Evolutionary conservation across 805 yeast genomes (phyloP).

Genomic region (Ogataea ganodermae): DNA sequence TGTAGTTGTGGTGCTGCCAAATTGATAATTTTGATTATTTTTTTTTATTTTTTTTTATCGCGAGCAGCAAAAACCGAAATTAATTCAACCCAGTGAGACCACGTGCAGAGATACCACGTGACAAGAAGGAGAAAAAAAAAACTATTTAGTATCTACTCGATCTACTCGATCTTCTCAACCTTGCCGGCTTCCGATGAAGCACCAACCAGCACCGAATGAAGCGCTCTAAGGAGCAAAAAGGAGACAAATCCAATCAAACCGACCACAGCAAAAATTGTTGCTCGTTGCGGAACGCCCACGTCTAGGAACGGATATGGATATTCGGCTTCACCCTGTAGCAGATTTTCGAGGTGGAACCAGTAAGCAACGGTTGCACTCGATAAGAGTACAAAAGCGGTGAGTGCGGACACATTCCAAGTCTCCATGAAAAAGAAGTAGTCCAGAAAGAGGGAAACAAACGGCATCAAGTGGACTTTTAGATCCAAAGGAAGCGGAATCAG

Average conservation of each 20-base stretch:
- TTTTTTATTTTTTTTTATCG: neutral
- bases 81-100: neutral
- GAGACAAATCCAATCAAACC: slow-evolving; percentile 38
- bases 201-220: too few relatives aligned
- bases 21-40: neutral
- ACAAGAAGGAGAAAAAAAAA: too few relatives aligned
- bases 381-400: slow-evolving; percentile 43
- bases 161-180: neutral
- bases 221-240: slow-evolving; percentile 26
- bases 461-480: slow-evolving; percentile 60
- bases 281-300: slow-evolving; percentile 46
- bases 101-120: neutral
- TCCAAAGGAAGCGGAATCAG: slow-evolving; percentile 54
- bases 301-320: slow-evolving; percentile 74
- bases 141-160: too few relatives aligned
- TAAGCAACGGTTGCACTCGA: slow-evolving; percentile 46
- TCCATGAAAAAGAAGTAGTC: slow-evolving; percentile 60
- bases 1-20: too few relatives aligned
- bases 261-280: slow-evolving; percentile 50
- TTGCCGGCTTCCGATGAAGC: neutral
- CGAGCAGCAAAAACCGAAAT: slow-evolving; percentile 4
- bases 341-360: slow-evolving; percentile 51
- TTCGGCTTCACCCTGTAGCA: slow-evolving; percentile 46
- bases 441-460: slow-evolving; percentile 49
- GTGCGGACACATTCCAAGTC: slow-evolving; percentile 38